Percentiles rank a stretch among this genome's conserved stretches.
Evolutionary conservation across 176 grass and related monocot genomes (phyloP).

Genomic region (Olyra latifolia): DNA sequence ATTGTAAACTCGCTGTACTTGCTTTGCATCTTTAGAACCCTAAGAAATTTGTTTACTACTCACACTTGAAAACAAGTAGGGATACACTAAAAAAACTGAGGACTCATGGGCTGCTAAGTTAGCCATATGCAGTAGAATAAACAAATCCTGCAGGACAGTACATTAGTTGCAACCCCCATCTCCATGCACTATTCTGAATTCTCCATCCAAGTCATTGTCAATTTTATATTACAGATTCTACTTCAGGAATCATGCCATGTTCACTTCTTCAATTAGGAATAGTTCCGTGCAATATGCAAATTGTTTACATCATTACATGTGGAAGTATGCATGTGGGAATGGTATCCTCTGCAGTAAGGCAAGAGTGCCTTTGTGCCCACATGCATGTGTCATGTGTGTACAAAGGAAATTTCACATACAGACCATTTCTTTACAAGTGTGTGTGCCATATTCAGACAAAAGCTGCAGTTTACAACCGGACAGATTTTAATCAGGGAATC

Average conservation of each 20-base stretch:
- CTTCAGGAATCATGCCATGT: constrained; percentile 28
- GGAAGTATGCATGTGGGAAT: not conserved
- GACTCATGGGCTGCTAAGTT: constrained; percentile 14
- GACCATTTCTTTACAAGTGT: not conserved
- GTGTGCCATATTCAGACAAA: constrained; percentile 27
- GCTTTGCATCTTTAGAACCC: not conserved
- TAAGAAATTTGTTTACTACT: constrained; percentile 9
- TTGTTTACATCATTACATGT: constrained; percentile 17
- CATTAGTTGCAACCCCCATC: constrained; percentile 34
- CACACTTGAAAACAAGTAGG: not conserved
- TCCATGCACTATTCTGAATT: constrained; percentile 27
- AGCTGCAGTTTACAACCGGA: not conserved
- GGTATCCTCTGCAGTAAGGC: no score
- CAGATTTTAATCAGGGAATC: constrained; percentile 26
- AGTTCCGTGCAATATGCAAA: not conserved
- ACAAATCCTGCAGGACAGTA: constrained; percentile 14
- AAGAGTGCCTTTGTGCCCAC: no score
- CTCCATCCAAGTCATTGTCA: not conserved
- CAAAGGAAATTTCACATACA: not conserved
- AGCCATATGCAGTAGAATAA: constrained; percentile 19
- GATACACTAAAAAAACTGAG: constrained; percentile 7
- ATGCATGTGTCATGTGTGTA: not conserved
- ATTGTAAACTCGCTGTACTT: not conserved
- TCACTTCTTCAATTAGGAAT: constrained; percentile 13
- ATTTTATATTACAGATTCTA: constrained; percentile 28